Conservation (phyloP, 192 early-diverging fungal species). For the Podila epigama region DNA sequence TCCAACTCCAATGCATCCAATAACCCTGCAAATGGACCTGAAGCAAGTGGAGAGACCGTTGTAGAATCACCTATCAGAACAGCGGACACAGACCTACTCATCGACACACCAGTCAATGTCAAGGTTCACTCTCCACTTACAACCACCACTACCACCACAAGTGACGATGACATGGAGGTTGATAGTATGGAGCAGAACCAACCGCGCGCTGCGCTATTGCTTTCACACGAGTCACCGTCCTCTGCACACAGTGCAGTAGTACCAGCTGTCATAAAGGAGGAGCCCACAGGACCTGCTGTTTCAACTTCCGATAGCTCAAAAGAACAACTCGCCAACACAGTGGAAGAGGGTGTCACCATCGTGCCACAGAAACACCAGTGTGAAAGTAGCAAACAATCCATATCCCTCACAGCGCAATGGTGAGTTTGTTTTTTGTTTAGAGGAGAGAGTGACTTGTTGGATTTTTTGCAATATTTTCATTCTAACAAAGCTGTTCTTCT, state of each 20-base stretch:
- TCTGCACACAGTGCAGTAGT: too few species aligned
- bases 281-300: not conserved
- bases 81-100: not conserved
- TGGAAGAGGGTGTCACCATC: too few species aligned
- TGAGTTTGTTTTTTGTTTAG: not conserved
- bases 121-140: not conserved
- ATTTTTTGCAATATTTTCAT: not conserved
- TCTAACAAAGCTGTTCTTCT: not conserved
- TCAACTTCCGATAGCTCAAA: too few species aligned
- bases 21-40: too few species aligned
- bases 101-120: not conserved
- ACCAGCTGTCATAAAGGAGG: too few species aligned
- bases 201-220: too few species aligned
- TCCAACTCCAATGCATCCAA: too few species aligned
- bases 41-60: too few species aligned
- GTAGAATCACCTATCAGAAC: too few species aligned
- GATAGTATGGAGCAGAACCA: not conserved
- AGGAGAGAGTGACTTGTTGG: too few species aligned
- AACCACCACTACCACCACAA: not conserved
- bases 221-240: not conserved
- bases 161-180: not conserved
- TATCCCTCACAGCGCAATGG: conserved; percentile 46
- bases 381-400: conserved; percentile 29
- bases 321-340: not conserved
- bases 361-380: conserved; percentile 10